Evolutionary conservation across 78 protist genomes (phyloP).

Genomic region (Dictyostelium discoideum): dicty_2.7 NC_007091.3:2176001-2176500

Average conservation of each 20-base stretch:
- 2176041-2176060: constrained; percentile 41
- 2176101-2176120: background rate
- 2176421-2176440: constrained; percentile 54
- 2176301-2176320: background rate
- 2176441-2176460: constrained; percentile 60
- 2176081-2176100: background rate
- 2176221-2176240: too few relatives aligned
- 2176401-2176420: constrained; percentile 2
- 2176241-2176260: background rate
- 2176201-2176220: constrained; percentile 13
- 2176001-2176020: constrained; percentile 20
- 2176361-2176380: constrained; percentile 40
- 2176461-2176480: constrained; percentile 60
- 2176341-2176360: constrained; percentile 62
- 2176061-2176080: background rate
- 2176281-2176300: background rate
- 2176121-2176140: background rate
- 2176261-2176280: background rate
- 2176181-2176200: constrained; percentile 61
- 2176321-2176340: constrained; percentile 55
- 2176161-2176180: constrained; percentile 45
- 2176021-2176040: constrained; percentile 21
- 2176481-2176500: background rate
- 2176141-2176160: constrained; percentile 58
- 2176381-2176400: constrained; percentile 71